Evolutionary conservation across 2,329 filamentous ascomycete species (phyloP).

Genomic region (Phoma sp.): DNA sequence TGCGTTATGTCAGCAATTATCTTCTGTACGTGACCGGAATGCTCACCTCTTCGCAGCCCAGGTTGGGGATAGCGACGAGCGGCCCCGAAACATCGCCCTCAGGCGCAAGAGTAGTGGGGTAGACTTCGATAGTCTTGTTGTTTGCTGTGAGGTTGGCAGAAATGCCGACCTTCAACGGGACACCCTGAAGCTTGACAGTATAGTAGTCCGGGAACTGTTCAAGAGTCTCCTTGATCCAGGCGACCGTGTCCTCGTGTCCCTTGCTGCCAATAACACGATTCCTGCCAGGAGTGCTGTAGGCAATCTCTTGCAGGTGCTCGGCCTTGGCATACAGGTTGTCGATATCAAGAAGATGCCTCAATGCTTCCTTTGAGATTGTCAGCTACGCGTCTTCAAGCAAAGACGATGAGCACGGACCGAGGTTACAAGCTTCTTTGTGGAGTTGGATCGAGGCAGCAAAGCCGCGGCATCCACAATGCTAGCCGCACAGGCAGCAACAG

Average conservation of each 20-base stretch:
- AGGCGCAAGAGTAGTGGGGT: conserved; percentile 38
- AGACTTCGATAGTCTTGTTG: conserved; percentile 35
- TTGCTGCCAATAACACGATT: conserved; percentile 51
- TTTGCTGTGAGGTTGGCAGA: conserved; percentile 39
- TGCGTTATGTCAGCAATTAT: no score
- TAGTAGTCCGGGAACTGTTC: conserved; percentile 46
- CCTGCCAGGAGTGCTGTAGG: conserved; percentile 47
- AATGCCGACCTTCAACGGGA: conserved; percentile 29
- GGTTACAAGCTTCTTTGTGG: conserved; percentile 30
- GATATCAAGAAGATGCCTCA: conserved; percentile 32
- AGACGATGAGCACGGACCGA: conserved; percentile 23
- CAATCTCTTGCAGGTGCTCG: conserved; percentile 45
- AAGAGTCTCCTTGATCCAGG: conserved; percentile 44
- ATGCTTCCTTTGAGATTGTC: conserved; percentile 23
- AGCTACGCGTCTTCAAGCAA: background rate
- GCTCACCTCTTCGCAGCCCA: conserved; percentile 38
- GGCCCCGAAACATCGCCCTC: conserved; percentile 38
- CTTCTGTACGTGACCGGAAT: no score
- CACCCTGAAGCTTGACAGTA: conserved; percentile 41
- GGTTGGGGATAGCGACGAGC: conserved; percentile 40
- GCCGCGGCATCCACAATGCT: conserved; percentile 27
- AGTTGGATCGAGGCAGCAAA: conserved; percentile 28
- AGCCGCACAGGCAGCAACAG: conserved; percentile 28
- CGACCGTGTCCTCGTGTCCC: conserved; percentile 50
- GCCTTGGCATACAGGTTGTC: conserved; percentile 39